Evolutionary conservation across 2,329 filamentous ascomycete species (phyloP).

Genomic region (Curvularia sp.): DNA sequence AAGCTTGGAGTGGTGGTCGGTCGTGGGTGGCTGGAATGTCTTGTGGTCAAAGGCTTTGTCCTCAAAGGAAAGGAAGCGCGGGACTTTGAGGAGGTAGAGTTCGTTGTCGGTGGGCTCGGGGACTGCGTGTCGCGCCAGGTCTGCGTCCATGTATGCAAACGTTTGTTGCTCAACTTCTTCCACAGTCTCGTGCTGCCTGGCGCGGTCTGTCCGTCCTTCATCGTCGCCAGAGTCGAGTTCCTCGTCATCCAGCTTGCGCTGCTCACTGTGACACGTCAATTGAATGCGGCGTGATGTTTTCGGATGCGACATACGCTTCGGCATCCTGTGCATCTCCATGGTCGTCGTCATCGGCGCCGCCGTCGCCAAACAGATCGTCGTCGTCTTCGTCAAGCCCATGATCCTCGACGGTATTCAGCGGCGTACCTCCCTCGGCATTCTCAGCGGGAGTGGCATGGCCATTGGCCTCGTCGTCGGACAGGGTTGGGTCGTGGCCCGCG

Average conservation of each 20-base stretch:
- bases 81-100: conserved; percentile 75
- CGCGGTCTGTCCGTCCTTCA: conserved; percentile 67
- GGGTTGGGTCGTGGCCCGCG: conserved; percentile 42
- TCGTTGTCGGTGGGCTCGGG: conserved; percentile 75
- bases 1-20: conserved; percentile 61
- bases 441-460: conserved; percentile 41
- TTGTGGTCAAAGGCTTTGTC: conserved; percentile 71
- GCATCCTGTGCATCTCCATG: conserved; percentile 23
- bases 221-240: conserved; percentile 69
- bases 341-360: conserved; percentile 30
- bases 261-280: conserved; percentile 39
- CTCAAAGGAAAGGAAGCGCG: conserved; percentile 73
- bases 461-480: conserved; percentile 47
- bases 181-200: conserved; percentile 54
- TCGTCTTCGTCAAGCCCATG: conserved; percentile 46
- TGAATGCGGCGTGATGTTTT: conserved; percentile 39
- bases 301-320: conserved; percentile 38
- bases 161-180: conserved; percentile 62
- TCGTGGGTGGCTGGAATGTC: conserved; percentile 69
- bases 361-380: conserved; percentile 58
- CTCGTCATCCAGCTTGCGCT: conserved; percentile 65
- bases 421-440: conserved; percentile 39
- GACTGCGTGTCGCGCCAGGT: conserved; percentile 71
- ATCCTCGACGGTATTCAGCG: conserved; percentile 43
- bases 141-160: conserved; percentile 66